Conservation (phyloP, 768 basidiomycete genomes). For the Leccinum uliginosum region DNA sequence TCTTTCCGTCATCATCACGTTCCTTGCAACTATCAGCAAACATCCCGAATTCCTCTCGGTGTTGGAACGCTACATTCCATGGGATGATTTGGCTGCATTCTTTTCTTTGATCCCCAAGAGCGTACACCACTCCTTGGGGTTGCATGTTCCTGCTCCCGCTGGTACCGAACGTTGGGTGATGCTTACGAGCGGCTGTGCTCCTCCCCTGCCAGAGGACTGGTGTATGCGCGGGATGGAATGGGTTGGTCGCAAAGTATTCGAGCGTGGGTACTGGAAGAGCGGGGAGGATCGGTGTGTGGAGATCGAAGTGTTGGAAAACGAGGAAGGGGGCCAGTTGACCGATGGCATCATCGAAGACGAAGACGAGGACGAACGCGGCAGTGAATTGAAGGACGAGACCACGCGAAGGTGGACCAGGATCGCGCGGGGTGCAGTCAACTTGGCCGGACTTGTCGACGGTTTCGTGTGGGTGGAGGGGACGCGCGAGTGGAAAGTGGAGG, state of each 20-base stretch:
- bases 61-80: conserved; percentile 79
- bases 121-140: conserved; percentile 44
- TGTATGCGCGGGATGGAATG: conserved; percentile 94
- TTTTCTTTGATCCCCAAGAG: conserved; percentile 57
- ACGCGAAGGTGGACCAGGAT: conserved; percentile 72
- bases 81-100: conserved; percentile 68
- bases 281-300: conserved; percentile 64
- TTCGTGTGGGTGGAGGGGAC: conserved; percentile 62
- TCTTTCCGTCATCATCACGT: conserved; percentile 81
- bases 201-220: conserved; percentile 91
- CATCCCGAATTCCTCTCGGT: conserved; percentile 55
- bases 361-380: conserved; percentile 41
- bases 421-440: conserved; percentile 60
- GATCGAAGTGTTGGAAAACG: conserved; percentile 71
- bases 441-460: conserved; percentile 71
- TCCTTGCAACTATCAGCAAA: conserved; percentile 73
- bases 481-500: conserved; percentile 60
- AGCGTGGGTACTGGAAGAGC: conserved; percentile 92
- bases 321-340: conserved; percentile 51
- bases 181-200: conserved; percentile 63
- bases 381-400: conserved; percentile 33
- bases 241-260: conserved; percentile 86
- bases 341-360: conserved; percentile 86
- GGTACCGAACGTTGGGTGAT: conserved; percentile 57
- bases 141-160: conserved; percentile 28